Evolutionary conservation across 2,329 filamentous ascomycete genomes (phyloP).

Genomic region (Pseudogymnoascus sp.): DNA sequence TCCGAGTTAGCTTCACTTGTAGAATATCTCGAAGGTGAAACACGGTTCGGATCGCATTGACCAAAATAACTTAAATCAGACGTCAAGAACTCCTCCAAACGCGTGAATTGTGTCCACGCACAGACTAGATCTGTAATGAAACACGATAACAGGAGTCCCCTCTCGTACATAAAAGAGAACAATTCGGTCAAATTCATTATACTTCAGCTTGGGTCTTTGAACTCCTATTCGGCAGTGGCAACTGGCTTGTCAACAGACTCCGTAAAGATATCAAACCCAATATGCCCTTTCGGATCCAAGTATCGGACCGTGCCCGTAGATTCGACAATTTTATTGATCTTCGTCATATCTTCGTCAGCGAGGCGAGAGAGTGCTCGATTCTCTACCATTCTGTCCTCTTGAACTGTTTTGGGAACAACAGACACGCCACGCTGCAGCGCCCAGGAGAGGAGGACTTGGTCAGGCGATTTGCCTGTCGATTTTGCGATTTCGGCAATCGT

Average conservation of each 20-base stretch:
- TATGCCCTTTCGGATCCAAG: not conserved
- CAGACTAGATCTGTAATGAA: not conserved
- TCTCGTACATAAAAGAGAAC: not conserved
- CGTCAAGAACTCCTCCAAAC: not conserved
- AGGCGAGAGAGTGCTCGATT: not conserved
- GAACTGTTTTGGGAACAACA: conserved; percentile 46
- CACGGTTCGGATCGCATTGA: not conserved
- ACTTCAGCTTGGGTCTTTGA: not conserved
- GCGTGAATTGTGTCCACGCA: not conserved
- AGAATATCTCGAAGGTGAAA: not conserved
- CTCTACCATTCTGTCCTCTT: conserved; percentile 24
- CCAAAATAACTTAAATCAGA: not conserved
- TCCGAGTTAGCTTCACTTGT: not conserved
- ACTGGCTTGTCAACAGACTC: not conserved
- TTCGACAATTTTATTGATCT: not conserved
- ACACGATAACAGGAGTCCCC: not conserved
- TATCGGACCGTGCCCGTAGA: not conserved
- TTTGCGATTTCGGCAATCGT: conserved; percentile 37
- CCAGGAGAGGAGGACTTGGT: conserved; percentile 44
- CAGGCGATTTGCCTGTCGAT: conserved; percentile 37
- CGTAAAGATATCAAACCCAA: not conserved
- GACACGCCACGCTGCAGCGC: conserved; percentile 40
- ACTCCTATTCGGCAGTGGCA: not conserved
- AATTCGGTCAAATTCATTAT: not conserved
- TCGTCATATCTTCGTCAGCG: not conserved